A percentile compares a stretch with the other conserved stretches of the same genome.
Evolutionary conservation across 768 basidiomycete genomes (phyloP).

Genomic region (Royoungia palumana): DNA sequence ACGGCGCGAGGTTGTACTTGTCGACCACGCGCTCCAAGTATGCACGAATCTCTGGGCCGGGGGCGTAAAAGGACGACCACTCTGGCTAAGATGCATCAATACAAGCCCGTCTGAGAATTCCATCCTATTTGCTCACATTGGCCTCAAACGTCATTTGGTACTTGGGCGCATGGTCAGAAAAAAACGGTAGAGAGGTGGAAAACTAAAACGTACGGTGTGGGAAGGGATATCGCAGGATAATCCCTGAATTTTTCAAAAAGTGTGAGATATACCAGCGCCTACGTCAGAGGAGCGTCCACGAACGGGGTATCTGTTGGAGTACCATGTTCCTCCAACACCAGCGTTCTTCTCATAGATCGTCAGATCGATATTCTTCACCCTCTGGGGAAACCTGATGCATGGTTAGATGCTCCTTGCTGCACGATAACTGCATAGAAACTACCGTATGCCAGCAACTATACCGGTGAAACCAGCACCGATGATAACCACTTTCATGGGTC

Average conservation of each 20-base stretch:
- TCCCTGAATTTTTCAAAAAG: slow-evolving; percentile 35
- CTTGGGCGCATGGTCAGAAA: slow-evolving; percentile 26
- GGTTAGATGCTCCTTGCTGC: background rate
- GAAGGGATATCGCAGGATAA: slow-evolving; percentile 62
- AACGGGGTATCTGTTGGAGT: slow-evolving; percentile 50
- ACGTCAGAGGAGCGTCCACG: slow-evolving; percentile 14
- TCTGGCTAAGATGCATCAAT: slow-evolving; percentile 37
- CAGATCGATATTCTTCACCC: slow-evolving; percentile 50
- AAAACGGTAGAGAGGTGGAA: background rate
- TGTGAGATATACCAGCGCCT: background rate
- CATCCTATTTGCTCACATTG: slow-evolving; percentile 35
- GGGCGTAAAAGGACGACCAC: slow-evolving; percentile 61
- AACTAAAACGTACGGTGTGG: slow-evolving; percentile 40
- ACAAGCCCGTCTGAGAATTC: background rate
- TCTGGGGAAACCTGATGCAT: slow-evolving; percentile 45
- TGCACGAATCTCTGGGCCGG: slow-evolving; percentile 54
- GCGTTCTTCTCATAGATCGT: slow-evolving; percentile 57
- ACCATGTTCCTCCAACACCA: slow-evolving; percentile 66
- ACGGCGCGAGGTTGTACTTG: slow-evolving; percentile 51
- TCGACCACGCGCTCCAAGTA: slow-evolving; percentile 54
- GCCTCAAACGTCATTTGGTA: slow-evolving; percentile 58
- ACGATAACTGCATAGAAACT: background rate
- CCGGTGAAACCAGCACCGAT: slow-evolving; percentile 63
- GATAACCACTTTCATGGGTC: slow-evolving; percentile 51
- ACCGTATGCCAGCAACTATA: slow-evolving; percentile 57